A percentile compares a stretch with the other conserved stretches of the same genome.
These are phyloP conservation scores for Pestalotiopsis sp. DNA, from an alignment of 2,329 filamentous ascomycete species.

Conservation along the genomic window DNA sequence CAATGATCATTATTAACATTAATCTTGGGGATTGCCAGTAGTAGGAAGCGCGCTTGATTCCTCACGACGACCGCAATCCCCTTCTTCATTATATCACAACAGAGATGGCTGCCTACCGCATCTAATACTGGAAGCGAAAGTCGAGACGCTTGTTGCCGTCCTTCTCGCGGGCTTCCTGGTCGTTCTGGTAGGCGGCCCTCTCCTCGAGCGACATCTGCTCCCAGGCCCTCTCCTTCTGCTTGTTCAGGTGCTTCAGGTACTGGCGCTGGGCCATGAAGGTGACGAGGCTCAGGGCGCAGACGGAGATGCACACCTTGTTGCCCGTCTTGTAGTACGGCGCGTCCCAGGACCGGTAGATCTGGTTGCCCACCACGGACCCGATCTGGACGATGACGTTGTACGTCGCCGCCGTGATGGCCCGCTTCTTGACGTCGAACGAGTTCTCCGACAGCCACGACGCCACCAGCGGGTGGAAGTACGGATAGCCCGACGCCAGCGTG, in stretches of 20 bases:
- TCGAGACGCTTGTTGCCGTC: conserved; percentile 54
- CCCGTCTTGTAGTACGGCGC: conserved; percentile 59
- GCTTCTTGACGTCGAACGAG: conserved; percentile 51
- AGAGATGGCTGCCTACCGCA: not conserved
- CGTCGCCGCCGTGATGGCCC: conserved; percentile 48
- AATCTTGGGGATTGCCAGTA: not conserved
- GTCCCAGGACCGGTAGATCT: conserved; percentile 56
- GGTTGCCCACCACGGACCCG: conserved; percentile 42
- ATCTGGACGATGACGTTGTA: conserved; percentile 52
- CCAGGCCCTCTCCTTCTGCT: conserved; percentile 51
- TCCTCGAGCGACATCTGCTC: conserved; percentile 46
- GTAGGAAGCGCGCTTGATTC: too few species aligned
- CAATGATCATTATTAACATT: not conserved
- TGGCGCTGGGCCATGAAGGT: conserved; percentile 52
- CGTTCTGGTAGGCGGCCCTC: conserved; percentile 45
- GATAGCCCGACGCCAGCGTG: conserved; percentile 55
- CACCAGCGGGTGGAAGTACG: conserved; percentile 60
- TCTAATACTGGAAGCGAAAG: conserved; percentile 44
- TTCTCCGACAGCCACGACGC: conserved; percentile 54
- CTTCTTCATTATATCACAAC: not conserved
- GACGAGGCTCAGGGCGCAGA: conserved; percentile 50
- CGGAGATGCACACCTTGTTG: conserved; percentile 58
- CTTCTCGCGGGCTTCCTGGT: conserved; percentile 42
- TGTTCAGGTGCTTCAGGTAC: conserved; percentile 47
- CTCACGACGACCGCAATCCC: not conserved